These are phyloP conservation scores for Helicostylum pulchrum DNA, from an alignment of 192 early-diverging fungal species.

Conservation along the genomic window DNA sequence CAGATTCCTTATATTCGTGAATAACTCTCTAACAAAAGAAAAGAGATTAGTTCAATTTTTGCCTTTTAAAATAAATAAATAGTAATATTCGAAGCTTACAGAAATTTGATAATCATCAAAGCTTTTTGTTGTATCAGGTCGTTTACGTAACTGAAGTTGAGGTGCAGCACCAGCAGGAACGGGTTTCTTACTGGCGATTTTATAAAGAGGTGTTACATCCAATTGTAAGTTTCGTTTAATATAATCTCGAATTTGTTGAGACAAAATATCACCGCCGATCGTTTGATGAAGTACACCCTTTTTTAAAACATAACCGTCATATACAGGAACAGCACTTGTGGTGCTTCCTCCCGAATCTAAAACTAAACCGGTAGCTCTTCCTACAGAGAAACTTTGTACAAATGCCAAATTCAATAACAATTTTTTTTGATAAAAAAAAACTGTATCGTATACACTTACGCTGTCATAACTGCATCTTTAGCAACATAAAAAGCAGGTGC, in stretches of 20 bases:
- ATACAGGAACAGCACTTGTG: conserved; percentile 90
- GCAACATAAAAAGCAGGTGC: conserved; percentile 92
- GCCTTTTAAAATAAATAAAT: background rate
- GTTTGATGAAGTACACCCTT: conserved; percentile 71
- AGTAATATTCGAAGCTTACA: conserved; percentile 34
- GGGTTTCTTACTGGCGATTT: conserved; percentile 68
- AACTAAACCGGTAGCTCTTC: conserved; percentile 84
- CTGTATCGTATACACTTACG: conserved; percentile 48
- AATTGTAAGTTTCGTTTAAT: conserved; percentile 56
- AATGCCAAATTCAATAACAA: background rate
- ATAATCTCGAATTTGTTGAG: conserved; percentile 67
- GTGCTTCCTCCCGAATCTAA: conserved; percentile 86
- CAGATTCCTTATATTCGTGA: conserved; percentile 92
- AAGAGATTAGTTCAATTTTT: background rate
- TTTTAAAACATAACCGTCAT: conserved; percentile 93
- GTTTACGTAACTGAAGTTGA: conserved; percentile 43
- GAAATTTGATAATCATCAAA: conserved; percentile 75
- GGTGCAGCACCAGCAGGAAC: conserved; percentile 71
- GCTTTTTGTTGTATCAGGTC: conserved; percentile 55
- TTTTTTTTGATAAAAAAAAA: background rate
- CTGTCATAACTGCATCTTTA: conserved; percentile 86
- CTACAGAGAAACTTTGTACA: conserved; percentile 76
- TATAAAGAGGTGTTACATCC: conserved; percentile 78
- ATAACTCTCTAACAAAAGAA: conserved; percentile 58
- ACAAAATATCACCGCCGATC: conserved; percentile 80